phyloP scores from a whole-genome alignment of 768 basidiomycete genomes.

The Pleurotus salmoneostramineus region DNA sequence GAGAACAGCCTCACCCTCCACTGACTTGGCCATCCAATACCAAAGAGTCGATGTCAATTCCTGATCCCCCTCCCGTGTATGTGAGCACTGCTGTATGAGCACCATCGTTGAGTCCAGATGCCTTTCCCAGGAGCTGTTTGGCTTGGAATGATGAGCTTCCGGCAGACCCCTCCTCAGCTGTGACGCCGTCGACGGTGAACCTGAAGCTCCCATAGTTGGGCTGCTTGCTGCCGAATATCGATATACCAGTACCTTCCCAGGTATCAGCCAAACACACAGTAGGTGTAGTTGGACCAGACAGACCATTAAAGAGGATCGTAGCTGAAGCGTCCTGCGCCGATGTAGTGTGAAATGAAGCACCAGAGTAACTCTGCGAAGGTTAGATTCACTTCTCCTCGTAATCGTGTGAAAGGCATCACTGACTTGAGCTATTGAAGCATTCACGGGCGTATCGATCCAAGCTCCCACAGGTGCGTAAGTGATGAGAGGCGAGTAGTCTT shows the following conservation, averaged over 20 bases:
- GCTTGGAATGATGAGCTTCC: conserved; percentile 20
- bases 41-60: conserved; percentile 49
- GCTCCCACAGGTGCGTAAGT: conserved; percentile 44
- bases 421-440: conserved; percentile 35
- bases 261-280: neutral
- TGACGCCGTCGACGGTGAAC: conserved; percentile 39
- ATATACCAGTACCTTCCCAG: conserved; percentile 43
- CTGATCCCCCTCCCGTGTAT: conserved; percentile 32
- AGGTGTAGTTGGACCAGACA: conserved; percentile 2
- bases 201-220: conserved; percentile 44
- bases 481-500: conserved; percentile 54
- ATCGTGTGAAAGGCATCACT: conserved; percentile 11
- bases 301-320: conserved; percentile 48
- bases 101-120: conserved; percentile 37
- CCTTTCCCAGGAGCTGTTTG: conserved; percentile 38
- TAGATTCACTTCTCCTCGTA: neutral
- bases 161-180: conserved; percentile 29
- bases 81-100: conserved; percentile 44
- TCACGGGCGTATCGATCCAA: conserved; percentile 41
- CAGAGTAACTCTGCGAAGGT: conserved; percentile 46
- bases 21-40: conserved; percentile 34
- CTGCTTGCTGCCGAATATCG: conserved; percentile 43
- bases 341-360: conserved; percentile 39
- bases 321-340: conserved; percentile 42
- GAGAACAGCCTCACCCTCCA: conserved; percentile 26